phyloP scores from a whole-genome alignment of 768 basidiomycete genomes.

The Rhodosporidiobolus odoratus region DNA sequence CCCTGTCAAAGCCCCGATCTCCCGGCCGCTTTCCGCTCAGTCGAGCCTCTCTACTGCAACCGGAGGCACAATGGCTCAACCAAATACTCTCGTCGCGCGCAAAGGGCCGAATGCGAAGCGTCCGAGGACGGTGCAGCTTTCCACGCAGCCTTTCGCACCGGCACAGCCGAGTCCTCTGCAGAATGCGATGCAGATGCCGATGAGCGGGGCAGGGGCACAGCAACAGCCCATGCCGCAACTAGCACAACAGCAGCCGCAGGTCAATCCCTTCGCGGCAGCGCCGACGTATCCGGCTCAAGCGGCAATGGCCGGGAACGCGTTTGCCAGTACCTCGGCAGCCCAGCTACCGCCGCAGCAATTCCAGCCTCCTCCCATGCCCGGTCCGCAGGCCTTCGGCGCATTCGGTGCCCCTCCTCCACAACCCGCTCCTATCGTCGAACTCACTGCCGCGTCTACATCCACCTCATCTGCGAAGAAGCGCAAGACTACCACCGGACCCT shows the following conservation, averaged over 20 bases:
- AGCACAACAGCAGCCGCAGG: background rate
- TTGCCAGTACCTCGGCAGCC: conserved; percentile 3
- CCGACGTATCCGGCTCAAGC: background rate
- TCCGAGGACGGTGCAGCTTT: conserved; percentile 6
- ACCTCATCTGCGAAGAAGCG: conserved; percentile 15
- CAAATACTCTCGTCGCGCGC: conserved; percentile 35
- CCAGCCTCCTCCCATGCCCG: conserved; percentile 1
- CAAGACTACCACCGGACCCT: background rate
- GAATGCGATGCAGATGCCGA: background rate
- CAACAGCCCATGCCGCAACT: background rate
- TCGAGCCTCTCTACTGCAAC: background rate
- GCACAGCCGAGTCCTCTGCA: background rate
- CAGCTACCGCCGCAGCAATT: background rate
- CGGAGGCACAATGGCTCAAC: conserved; percentile 13
- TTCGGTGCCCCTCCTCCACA: background rate
- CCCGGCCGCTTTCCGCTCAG: conserved; percentile 4
- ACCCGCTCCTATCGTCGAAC: background rate
- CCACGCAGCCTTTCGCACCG: background rate
- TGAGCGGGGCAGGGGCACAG: background rate
- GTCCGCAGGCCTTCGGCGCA: background rate
- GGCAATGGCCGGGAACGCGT: background rate
- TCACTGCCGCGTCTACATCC: background rate
- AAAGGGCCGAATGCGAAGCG: conserved; percentile 36
- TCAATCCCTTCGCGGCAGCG: conserved; percentile 3
- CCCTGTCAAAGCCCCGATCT: background rate